phyloP scores from a whole-genome alignment of 2,329 filamentous ascomycete species.

The Paecilomyces sp. region DNA sequence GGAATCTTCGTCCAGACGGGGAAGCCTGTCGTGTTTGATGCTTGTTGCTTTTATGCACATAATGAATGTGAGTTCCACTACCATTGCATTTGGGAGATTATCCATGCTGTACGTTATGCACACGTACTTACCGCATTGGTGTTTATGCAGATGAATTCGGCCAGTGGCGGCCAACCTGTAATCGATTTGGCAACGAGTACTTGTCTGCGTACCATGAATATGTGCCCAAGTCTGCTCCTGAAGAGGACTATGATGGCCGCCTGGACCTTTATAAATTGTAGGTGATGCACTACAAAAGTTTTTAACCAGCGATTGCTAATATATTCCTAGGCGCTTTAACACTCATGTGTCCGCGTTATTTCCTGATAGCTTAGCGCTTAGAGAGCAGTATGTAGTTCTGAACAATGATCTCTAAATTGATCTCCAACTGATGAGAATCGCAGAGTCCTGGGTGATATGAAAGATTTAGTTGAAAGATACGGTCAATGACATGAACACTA shows the following conservation, averaged over 20 bases:
- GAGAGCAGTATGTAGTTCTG: no score
- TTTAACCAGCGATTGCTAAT: background rate
- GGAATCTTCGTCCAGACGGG: background rate
- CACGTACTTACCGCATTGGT: background rate
- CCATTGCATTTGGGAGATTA: background rate
- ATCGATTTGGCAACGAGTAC: background rate
- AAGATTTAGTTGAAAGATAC: background rate
- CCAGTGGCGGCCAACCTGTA: background rate
- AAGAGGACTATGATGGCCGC: background rate
- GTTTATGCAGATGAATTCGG: background rate
- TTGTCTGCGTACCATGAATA: background rate
- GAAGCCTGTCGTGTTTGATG: background rate
- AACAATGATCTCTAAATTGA: no score
- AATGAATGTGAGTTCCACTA: background rate
- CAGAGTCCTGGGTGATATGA: background rate
- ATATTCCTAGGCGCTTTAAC: background rate
- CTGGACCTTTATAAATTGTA: background rate
- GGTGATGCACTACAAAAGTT: background rate
- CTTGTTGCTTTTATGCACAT: background rate
- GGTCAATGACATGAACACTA: background rate
- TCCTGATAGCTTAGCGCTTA: no score
- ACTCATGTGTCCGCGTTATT: background rate
- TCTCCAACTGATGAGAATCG: background rate
- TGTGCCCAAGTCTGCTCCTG: background rate
- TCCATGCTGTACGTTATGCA: background rate